Evolutionary conservation across 106 monocot species (phyloP).

Genomic region (Acorus calamus): DNA sequence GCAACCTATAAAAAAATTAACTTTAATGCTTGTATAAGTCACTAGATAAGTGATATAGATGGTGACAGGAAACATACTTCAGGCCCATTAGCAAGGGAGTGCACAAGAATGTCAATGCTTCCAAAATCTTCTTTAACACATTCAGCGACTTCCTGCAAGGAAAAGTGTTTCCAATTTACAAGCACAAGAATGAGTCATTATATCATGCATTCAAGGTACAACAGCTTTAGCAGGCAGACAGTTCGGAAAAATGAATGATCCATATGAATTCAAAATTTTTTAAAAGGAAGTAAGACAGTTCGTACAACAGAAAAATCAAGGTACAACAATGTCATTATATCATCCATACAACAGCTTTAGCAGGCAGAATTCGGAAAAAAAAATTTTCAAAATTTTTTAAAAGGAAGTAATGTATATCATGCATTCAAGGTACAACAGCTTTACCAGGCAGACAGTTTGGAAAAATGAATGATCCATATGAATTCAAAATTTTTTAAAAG

Average conservation of each 20-base stretch:
- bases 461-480: not conserved
- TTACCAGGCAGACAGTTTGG: too few species aligned
- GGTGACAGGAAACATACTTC: conserved; percentile 28
- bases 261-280: not conserved
- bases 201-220: too few species aligned
- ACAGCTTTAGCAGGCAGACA: too few species aligned
- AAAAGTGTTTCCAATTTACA: not conserved
- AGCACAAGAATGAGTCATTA: not conserved
- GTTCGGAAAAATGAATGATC: not conserved
- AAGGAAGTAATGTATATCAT: too few species aligned
- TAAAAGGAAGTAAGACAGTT: not conserved
- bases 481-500: too few species aligned
- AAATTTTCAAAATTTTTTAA: too few species aligned
- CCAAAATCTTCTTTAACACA: conserved; percentile 83
- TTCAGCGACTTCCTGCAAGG: conserved; percentile 80
- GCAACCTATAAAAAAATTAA: conserved; percentile 33
- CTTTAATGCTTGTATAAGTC: not conserved
- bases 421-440: too few species aligned
- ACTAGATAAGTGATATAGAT: not conserved
- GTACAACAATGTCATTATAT: too few species aligned
- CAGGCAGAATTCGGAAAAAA: too few species aligned
- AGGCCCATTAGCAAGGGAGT: conserved; percentile 96
- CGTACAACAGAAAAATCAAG: too few species aligned
- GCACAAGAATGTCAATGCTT: conserved; percentile 93
- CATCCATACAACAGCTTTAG: too few species aligned